Base-by-base conservation (phyloP, 345 rosid species). In the Rhizophora mangle region DNA sequence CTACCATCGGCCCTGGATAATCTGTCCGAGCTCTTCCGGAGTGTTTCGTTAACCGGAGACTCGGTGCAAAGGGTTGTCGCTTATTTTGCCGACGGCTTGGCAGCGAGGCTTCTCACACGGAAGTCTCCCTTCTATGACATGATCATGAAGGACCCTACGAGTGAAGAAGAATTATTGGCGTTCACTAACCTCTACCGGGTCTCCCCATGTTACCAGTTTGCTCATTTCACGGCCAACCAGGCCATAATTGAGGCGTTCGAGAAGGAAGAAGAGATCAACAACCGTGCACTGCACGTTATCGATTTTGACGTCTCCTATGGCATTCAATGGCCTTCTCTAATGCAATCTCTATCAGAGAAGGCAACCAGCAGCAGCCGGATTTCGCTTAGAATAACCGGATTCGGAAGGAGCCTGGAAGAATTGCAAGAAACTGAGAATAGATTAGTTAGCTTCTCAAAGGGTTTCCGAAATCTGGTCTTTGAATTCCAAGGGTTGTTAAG, bases 181-280 rank as follows among this genome's bases (percentile, higher is more conserved):
- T 81, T 85, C 66, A 88, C 89, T 0, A 64, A 80, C 66, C 86
- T 88, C 64, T 88, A 88, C 34, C 60, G 82, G 34, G 87, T 79
- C 6, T 86, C 93, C 5, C 93, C 93, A 1, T 86, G 65, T 54
- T 88, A 82, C 74, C 93, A 88, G 21, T 82, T 88, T 26, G 93
- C 90, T 21, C 93, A 88, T 76, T 88, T 88, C 88, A 86, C 90
- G 4, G 89, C 89, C 2, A 88, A 88, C 61, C 90, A 86, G 66
- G 81, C 80, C 6, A 86, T 88, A 3, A 57, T 88, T 13, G 93
- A 88, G 68, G 86, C 78, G 1, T 86, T 83, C 19, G 89, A 88
- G 72, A 79, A 68, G 39, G 85, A 86, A 65, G 80, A 75, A 62
- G 73, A 68, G 4, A 47, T 8, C 16, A 81, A 78, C 60, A 84